phyloP scores from a whole-genome alignment of 2,329 filamentous ascomycete genomes.

The Thyridium curvatum region DNA sequence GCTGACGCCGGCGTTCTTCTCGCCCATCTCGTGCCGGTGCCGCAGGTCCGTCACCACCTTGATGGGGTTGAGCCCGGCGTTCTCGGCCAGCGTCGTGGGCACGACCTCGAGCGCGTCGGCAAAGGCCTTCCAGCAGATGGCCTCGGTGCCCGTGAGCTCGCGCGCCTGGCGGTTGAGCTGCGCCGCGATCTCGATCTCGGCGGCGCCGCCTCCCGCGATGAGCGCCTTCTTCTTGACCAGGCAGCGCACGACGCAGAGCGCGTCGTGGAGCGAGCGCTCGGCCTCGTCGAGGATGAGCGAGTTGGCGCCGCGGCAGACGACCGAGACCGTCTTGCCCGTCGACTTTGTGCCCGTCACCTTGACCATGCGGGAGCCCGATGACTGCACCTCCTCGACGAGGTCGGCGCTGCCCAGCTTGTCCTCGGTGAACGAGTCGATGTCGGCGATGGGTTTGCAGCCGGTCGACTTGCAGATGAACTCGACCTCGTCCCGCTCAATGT shows the following conservation, averaged over 20 bases:
- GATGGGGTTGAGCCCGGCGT: slow-evolving; percentile 95
- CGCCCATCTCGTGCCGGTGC: slow-evolving; percentile 89
- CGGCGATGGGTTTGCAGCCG: slow-evolving; percentile 97
- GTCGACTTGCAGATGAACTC: slow-evolving; percentile 99
- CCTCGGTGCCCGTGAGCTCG: slow-evolving; percentile 81
- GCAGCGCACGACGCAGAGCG: slow-evolving; percentile 94
- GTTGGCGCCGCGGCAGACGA: slow-evolving; percentile 93
- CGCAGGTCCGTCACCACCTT: slow-evolving; percentile 95
- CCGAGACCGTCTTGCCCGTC: slow-evolving; percentile 81
- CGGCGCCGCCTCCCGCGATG: slow-evolving; percentile 91
- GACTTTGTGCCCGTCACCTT: slow-evolving; percentile 90
- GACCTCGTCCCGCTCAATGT: slow-evolving; percentile 97
- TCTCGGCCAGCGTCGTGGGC: slow-evolving; percentile 93
- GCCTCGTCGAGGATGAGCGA: slow-evolving; percentile 92
- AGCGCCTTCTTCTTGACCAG: slow-evolving; percentile 99
- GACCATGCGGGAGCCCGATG: slow-evolving; percentile 83
- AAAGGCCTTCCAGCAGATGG: slow-evolving; percentile 99
- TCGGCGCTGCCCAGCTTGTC: slow-evolving; percentile 95
- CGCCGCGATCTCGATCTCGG: slow-evolving; percentile 93
- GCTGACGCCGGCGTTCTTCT: slow-evolving; percentile 94
- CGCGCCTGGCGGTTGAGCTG: slow-evolving; percentile 77
- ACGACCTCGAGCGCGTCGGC: slow-evolving; percentile 97
- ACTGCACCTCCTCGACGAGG: slow-evolving; percentile 85
- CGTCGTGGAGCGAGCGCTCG: slow-evolving; percentile 93
- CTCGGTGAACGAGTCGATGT: slow-evolving; percentile 97